Conservation (phyloP, 371 early-diverging fungal species). For the Rhizopus microsporus region DNA sequence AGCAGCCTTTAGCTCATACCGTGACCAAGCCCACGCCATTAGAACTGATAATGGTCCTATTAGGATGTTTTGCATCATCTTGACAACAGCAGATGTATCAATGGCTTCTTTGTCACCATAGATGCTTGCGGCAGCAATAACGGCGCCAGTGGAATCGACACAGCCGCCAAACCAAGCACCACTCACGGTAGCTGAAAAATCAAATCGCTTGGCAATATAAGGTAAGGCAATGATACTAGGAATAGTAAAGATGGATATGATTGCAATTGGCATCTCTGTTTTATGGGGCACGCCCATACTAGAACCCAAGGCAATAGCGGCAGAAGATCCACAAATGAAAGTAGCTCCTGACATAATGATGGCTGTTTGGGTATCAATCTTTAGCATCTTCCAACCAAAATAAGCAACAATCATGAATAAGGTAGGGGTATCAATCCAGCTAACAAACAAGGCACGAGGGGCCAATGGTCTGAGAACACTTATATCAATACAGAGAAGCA, state of each 20-base stretch:
- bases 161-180: slow-evolving; percentile 73
- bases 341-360: slow-evolving; percentile 67
- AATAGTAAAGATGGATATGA: slow-evolving; percentile 66
- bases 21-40: slow-evolving; percentile 60
- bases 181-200: slow-evolving; percentile 45
- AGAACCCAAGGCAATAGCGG: slow-evolving; percentile 61
- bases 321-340: slow-evolving; percentile 67
- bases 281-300: slow-evolving; percentile 61
- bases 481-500: slow-evolving; percentile 62
- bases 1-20: slow-evolving; percentile 46
- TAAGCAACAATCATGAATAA: slow-evolving; percentile 58
- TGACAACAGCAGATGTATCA: slow-evolving; percentile 61
- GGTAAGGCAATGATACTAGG: slow-evolving; percentile 68
- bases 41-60: slow-evolving; percentile 64
- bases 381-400: slow-evolving; percentile 51
- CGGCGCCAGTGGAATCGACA: slow-evolving; percentile 68
- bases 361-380: slow-evolving; percentile 58
- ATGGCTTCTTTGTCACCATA: slow-evolving; percentile 58
- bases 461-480: slow-evolving; percentile 54
- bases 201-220: slow-evolving; percentile 53
- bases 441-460: slow-evolving; percentile 63
- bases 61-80: slow-evolving; percentile 66
- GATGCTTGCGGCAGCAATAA: slow-evolving; percentile 66
- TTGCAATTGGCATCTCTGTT: slow-evolving; percentile 64
- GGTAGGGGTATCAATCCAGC: slow-evolving; percentile 64